Percentiles rank a stretch among this genome's conserved stretches.
Evolutionary conservation across 164 flowering plant species (phyloP).

Genomic region (grape (Vitis vinifera)): DNA sequence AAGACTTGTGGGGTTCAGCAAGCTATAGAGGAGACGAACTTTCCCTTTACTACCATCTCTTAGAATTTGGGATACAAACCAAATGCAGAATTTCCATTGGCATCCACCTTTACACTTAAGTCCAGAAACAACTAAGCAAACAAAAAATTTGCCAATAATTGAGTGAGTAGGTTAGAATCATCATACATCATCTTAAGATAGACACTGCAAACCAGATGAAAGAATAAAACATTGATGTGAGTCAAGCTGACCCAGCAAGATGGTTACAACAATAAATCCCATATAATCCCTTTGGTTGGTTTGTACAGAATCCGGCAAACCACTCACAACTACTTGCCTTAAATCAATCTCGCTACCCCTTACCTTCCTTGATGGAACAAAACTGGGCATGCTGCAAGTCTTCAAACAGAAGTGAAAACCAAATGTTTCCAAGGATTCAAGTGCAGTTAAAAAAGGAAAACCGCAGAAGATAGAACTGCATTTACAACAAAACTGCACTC

Average conservation of each 20-base stretch:
- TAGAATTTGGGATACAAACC: background rate
- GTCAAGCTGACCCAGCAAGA: slow-evolving; percentile 4
- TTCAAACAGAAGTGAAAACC: slow-evolving; percentile 4
- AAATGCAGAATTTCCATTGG: too few relatives aligned
- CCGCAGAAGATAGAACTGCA: background rate
- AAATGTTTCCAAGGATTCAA: slow-evolving; percentile 4
- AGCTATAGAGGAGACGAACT: too few relatives aligned
- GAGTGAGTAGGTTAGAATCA: too few relatives aligned
- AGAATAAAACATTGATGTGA: slow-evolving; percentile 15
- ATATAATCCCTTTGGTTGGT: slow-evolving; percentile 10
- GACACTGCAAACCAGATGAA: slow-evolving; percentile 13
- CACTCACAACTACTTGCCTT: slow-evolving; percentile 13
- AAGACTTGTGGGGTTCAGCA: background rate
- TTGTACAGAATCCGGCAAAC: slow-evolving; percentile 26
- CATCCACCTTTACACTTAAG: too few relatives aligned
- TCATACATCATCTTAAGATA: background rate
- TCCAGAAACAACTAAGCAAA: too few relatives aligned
- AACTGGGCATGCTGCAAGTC: slow-evolving; percentile 37
- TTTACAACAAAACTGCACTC: slow-evolving; percentile 38
- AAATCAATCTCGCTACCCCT: slow-evolving; percentile 15
- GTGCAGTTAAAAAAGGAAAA: background rate
- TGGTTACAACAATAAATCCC: slow-evolving; percentile 21
- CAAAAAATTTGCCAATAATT: too few relatives aligned
- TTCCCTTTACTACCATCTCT: too few relatives aligned
- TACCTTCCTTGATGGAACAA: slow-evolving; percentile 26